phyloP scores from a whole-genome alignment of 257 asterid species.

The Lycium ferocissimum region DNA sequence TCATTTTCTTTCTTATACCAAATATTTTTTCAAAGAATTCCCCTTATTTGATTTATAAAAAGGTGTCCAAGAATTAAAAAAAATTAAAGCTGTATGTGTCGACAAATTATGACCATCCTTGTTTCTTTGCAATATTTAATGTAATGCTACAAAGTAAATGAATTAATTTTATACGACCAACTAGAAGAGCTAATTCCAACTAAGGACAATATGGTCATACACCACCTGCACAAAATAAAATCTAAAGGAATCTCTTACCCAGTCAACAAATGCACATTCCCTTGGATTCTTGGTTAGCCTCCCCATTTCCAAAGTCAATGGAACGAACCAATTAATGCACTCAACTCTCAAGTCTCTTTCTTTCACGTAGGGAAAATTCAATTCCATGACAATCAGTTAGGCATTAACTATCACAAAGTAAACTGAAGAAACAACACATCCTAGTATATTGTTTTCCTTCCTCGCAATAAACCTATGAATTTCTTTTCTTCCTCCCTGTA shows the following conservation, averaged over 20 bases:
- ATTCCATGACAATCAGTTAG: neutral
- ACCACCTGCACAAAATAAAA: neutral
- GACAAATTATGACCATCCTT: no score
- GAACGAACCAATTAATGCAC: conserved; percentile 21
- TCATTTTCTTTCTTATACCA: neutral
- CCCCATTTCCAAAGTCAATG: conserved; percentile 56
- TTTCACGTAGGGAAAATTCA: neutral
- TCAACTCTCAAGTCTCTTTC: neutral
- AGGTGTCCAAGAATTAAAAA: no score
- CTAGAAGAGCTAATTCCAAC: no score
- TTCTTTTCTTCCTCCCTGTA: no score
- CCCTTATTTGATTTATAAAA: no score
- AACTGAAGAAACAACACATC: no score
- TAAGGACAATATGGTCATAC: neutral
- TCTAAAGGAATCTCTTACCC: conserved; percentile 35
- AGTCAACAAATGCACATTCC: conserved; percentile 48
- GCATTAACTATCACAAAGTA: neutral
- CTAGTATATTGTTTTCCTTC: neutral
- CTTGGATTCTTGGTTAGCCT: conserved; percentile 40
- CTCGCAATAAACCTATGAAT: neutral
- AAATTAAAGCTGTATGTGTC: no score
- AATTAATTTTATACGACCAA: no score
- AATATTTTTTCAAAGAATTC: no score
- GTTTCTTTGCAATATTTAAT: no score
- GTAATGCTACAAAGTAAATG: no score